Evolutionary conservation across 2,329 filamentous ascomycete genomes (phyloP), one percentile per base, ranked within the genome.

Genomic region (Cladosporium cucumerinum): DNA sequence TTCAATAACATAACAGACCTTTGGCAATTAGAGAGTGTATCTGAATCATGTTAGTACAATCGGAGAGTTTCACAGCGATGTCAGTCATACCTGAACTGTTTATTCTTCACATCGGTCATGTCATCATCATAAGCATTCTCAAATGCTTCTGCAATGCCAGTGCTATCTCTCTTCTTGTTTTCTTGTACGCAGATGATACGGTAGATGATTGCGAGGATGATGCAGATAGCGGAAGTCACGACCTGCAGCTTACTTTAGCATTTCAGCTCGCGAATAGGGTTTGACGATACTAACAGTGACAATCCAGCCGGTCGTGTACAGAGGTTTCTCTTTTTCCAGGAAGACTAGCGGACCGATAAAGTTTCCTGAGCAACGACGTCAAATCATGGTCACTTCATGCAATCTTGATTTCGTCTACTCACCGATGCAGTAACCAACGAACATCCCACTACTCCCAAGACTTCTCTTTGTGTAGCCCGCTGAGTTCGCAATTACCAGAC

Each of bases 51-150:
- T 57, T 21, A 57, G 54, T 6, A 32, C 3, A 32, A 7, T 12
- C 25, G 14, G 7, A 10, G 16, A 39, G 5, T 25, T 34, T 14
- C 11, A 23, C 16, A 51, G 32, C 4, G 0, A 10, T 10, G 34
- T 21, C 26, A 8, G 4, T 12, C 36, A 54, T 66, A 69, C 59
- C 68, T 59, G 43, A 69, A 70, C 54, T 70, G 68, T 43, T 66
- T 65, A 16, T 69, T 70, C 66, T 69, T 79, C 57, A 69, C 77
- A 68, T 84, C 82, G 5, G 82, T 84, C 49, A 83, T 73, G 66
- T 84, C 82, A 70, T 85, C 82, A 59, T 84, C 80, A 64, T 82
- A 84, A 0, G 82, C 82, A 69, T 84, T 78, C 54, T 84, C 82
- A 55, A 79, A 85, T 1, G 76, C 81, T 71, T 85, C 82, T n/a